A percentile compares a stretch with the other conserved stretches of the same genome.
Evolutionary conservation across 1,284 basidiomycete species (phyloP).

Genomic region (Porogramme epimiltina): DNA sequence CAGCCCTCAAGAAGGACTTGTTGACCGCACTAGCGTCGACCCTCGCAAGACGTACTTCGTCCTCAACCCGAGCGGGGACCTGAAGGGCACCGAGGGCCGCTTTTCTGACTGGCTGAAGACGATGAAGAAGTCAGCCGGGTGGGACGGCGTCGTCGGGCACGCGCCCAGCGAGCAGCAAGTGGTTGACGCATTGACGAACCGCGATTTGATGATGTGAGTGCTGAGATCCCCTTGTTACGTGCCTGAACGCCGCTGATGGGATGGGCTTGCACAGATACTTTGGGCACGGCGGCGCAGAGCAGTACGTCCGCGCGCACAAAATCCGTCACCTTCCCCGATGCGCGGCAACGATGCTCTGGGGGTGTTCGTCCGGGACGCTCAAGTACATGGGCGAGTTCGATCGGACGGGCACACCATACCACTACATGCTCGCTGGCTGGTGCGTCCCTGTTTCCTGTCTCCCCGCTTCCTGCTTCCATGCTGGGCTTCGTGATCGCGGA

Average conservation of each 20-base stretch:
- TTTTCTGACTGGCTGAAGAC: constrained; percentile 79
- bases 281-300: constrained; percentile 95
- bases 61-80: constrained; percentile 92
- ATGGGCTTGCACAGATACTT: constrained; percentile 71
- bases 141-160: constrained; percentile 82
- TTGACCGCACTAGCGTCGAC: constrained; percentile 61
- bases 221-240: too few species aligned
- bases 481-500: neutral
- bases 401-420: constrained; percentile 86
- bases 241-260: too few species aligned
- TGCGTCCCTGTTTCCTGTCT: constrained; percentile 42
- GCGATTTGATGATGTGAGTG: constrained; percentile 88
- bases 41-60: constrained; percentile 79
- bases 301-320: constrained; percentile 88
- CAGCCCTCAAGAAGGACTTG: constrained; percentile 13
- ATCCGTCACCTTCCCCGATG: constrained; percentile 81
- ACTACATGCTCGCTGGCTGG: constrained; percentile 97
- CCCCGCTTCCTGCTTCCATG: neutral
- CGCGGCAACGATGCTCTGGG: constrained; percentile 97
- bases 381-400: constrained; percentile 94
- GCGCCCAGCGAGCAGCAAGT: constrained; percentile 84
- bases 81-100: constrained; percentile 80
- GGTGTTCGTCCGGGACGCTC: constrained; percentile 92
- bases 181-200: constrained; percentile 63
- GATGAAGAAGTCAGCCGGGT: constrained; percentile 67